Evolutionary conservation across 345 rosid species (phyloP).

Genomic region (Eutrema heterophyllum): DNA sequence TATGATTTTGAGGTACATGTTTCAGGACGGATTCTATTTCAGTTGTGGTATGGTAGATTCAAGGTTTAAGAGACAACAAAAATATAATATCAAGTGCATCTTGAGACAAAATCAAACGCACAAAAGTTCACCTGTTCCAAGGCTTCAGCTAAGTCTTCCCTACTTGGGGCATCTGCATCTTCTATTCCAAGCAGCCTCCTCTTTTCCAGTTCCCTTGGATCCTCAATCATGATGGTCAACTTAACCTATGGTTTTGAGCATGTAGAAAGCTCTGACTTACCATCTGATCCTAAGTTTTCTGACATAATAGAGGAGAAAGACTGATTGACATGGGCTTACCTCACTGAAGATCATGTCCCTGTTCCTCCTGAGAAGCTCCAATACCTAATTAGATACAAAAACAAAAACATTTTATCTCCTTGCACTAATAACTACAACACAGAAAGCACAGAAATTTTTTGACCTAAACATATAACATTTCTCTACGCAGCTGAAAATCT

Average conservation of each 20-base stretch:
- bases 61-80: neutral
- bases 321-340: conserved; percentile 31
- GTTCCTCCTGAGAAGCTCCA: conserved; percentile 82
- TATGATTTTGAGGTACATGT: neutral
- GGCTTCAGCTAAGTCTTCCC: conserved; percentile 83
- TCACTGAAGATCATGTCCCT: conserved; percentile 89
- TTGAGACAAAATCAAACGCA: neutral
- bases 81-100: neutral
- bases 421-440: neutral
- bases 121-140: conserved; percentile 51
- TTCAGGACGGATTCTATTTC: neutral
- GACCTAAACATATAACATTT: neutral
- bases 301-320: neutral
- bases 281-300: neutral
- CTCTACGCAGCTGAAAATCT: neutral
- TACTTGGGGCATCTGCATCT: conserved; percentile 64
- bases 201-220: conserved; percentile 84
- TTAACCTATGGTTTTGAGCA: conserved; percentile 51
- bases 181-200: conserved; percentile 85
- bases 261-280: neutral
- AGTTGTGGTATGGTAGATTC: neutral
- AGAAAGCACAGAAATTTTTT: neutral
- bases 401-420: neutral
- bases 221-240: conserved; percentile 81
- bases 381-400: conserved; percentile 36